phyloP scores from a whole-genome alignment of 1,284 basidiomycete genomes.

The Wolfiporia cocos region DNA sequence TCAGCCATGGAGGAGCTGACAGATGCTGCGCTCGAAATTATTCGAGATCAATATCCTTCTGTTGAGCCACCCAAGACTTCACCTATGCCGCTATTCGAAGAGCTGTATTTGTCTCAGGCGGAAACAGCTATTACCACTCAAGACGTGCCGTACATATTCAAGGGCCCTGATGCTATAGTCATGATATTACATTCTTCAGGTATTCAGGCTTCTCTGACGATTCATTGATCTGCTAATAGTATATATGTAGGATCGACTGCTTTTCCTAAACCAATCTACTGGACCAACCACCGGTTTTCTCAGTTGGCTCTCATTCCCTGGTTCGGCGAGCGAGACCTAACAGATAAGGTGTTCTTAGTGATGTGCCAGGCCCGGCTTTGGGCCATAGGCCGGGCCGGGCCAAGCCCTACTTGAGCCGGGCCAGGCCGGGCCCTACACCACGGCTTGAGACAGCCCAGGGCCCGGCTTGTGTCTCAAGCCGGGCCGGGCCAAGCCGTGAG shows the following conservation, averaged over 20 bases:
- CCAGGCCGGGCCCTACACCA: too few species aligned
- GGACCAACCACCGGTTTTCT: constrained; percentile 10
- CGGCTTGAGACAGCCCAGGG: too few species aligned
- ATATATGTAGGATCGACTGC: constrained; percentile 17
- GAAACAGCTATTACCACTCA: neutral
- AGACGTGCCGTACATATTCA: neutral
- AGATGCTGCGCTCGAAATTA: neutral
- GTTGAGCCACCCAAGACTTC: neutral
- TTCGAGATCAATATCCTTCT: neutral
- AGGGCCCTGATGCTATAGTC: constrained; percentile 10
- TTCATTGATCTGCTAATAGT: neutral
- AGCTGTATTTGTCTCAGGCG: constrained; percentile 9
- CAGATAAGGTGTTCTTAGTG: constrained; percentile 10
- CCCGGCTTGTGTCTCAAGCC: too few species aligned
- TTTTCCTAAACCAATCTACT: constrained; percentile 19
- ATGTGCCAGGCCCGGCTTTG: too few species aligned
- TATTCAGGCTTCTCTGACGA: constrained; percentile 4
- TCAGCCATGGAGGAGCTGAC: constrained; percentile 17
- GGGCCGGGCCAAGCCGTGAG: too few species aligned
- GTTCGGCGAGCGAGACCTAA: constrained; percentile 13
- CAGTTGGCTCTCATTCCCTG: constrained; percentile 1
- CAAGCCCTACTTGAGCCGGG: too few species aligned
- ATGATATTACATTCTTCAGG: constrained; percentile 26
- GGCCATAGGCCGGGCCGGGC: too few species aligned
- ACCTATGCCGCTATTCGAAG: constrained; percentile 17